Evolutionary conservation across 169 alveolate species (phyloP).

Genomic region (Plasmodium cynomolgi): DNA sequence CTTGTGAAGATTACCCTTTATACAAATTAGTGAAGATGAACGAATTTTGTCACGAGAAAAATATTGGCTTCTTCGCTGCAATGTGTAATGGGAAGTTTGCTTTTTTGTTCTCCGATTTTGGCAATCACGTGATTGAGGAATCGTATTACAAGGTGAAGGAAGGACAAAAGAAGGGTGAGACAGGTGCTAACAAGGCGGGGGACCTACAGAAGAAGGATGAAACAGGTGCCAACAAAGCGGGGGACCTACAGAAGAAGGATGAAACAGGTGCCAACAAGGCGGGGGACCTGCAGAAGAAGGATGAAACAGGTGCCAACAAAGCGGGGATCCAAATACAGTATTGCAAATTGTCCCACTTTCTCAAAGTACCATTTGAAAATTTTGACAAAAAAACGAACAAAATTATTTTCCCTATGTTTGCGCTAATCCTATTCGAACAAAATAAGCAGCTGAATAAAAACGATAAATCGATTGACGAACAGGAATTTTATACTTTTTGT

Average conservation of each 20-base stretch:
- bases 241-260: neutral
- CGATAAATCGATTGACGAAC: conserved; percentile 20
- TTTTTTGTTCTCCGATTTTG: conserved; percentile 80
- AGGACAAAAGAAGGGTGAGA: neutral
- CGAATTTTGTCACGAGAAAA: conserved; percentile 74
- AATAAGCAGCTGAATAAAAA: conserved; percentile 28
- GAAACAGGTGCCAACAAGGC: conserved; percentile 5
- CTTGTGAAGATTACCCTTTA: conserved; percentile 79
- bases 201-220: conserved; percentile 54
- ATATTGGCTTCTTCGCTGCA: conserved; percentile 78
- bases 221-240: conserved; percentile 24
- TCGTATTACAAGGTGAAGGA: conserved; percentile 36
- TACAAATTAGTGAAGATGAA: conserved; percentile 76
- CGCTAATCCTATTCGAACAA: conserved; percentile 67
- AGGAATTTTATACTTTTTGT: conserved; percentile 29
- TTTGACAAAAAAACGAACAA: conserved; percentile 29
- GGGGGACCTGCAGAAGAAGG: conserved; percentile 34
- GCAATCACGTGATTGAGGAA: conserved; percentile 78
- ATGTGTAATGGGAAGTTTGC: conserved; percentile 80
- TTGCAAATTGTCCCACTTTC: conserved; percentile 75
- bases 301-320: conserved; percentile 33
- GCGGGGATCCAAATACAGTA: conserved; percentile 72
- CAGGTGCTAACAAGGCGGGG: neutral
- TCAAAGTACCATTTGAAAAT: conserved; percentile 69
- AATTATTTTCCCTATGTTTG: conserved; percentile 75